Evolutionary conservation across 2,329 filamentous ascomycete genomes (phyloP), one percentile per base, ranked within the genome.

Genomic region (Sarocladium brachiariae): DNA sequence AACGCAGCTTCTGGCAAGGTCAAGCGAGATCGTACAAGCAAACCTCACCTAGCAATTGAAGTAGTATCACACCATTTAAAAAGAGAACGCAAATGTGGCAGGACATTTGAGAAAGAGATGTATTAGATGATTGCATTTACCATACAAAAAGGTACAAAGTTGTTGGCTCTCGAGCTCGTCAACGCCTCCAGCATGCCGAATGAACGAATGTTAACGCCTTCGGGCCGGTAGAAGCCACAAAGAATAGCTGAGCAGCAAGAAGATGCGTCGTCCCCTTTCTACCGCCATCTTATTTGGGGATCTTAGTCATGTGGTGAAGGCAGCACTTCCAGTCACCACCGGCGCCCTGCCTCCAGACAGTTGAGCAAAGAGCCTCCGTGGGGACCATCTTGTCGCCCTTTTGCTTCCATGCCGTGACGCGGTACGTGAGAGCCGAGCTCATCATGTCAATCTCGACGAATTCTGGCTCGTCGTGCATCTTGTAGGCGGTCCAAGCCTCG

Each of bases 401-500:
- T 43, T 65, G 57, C 51, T 58, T 59, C 63, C 63, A 67, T 1
- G 61, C 58, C 16, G 64, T 67, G 27, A 67, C 63, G 19, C 58
- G 55, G 53, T 67, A 67, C 6, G 57, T 59, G 24, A 67, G 54
- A 2, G 59, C 58, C 6, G 61, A 59, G 53, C 58, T 61, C 64
- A 67, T 67, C 60, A 67, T 56, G 54, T 67, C 64, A n/a, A 67
- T 62, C 61, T 67, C 64, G 50, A 67, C 65, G 43, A 67, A 67
- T 45, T 65, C 61, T 2, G 62, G 62, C 27, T 67, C 65, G 52
- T 57, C 63, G 49, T 66, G 61, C 51, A 67, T 64, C 54, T 63
- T 62, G 58, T 65, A 67, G 0, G 64, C 63, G 19, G 65, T 66
- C 62, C 62, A 67, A 0, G 65, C 63, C 56, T 67, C 61, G 53